phyloP scores from a whole-genome alignment of 2,329 filamentous ascomycete genomes.

The Dactylellina leptospora region DNA sequence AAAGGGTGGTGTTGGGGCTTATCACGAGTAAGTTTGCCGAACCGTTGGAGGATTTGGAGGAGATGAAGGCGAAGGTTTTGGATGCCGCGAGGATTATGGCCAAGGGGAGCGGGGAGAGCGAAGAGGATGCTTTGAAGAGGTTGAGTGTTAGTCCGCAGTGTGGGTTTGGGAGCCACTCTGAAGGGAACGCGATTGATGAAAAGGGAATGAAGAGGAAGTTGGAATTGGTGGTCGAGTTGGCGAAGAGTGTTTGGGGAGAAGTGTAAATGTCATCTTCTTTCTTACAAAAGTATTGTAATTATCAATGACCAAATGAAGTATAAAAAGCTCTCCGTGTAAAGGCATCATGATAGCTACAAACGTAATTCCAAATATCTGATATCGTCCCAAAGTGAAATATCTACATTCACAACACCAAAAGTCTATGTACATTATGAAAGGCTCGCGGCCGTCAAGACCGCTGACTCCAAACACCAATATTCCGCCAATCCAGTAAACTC shows the following conservation, averaged over 20 bases:
- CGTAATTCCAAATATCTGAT: too few species aligned
- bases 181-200: slow-evolving; percentile 73
- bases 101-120: slow-evolving; percentile 71
- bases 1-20: slow-evolving; percentile 72
- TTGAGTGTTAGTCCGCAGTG: slow-evolving; percentile 76
- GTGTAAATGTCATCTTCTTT: neutral
- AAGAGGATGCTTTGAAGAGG: slow-evolving; percentile 74
- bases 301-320: too few species aligned
- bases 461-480: slow-evolving; percentile 6
- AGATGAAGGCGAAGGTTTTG: slow-evolving; percentile 69
- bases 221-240: slow-evolving; percentile 74
- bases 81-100: slow-evolving; percentile 74
- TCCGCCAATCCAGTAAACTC: neutral
- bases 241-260: slow-evolving; percentile 73
- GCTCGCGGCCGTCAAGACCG: too few species aligned
- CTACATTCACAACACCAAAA: too few species aligned
- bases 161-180: slow-evolving; percentile 77
- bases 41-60: slow-evolving; percentile 69
- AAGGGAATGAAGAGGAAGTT: slow-evolving; percentile 79
- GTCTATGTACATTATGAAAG: too few species aligned
- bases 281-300: neutral
- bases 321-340: too few species aligned
- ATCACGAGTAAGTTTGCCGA: slow-evolving; percentile 71
- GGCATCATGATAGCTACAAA: too few species aligned
- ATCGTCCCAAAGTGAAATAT: too few species aligned